Conservation (phyloP, 2,329 filamentous ascomycete genomes). For the Thelonectria blattea region DNA sequence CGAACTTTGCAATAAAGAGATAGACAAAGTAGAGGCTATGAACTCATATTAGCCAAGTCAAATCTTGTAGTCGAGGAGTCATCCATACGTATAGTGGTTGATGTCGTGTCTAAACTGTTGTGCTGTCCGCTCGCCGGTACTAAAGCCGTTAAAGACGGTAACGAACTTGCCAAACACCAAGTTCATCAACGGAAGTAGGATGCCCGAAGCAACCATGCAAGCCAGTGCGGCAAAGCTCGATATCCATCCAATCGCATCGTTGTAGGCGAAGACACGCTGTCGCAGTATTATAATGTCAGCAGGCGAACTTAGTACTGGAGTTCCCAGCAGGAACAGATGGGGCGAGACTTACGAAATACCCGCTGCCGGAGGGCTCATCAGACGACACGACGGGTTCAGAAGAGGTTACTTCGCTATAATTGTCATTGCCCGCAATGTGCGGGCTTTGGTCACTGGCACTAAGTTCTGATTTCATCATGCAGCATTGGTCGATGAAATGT, state of each 20-base stretch:
- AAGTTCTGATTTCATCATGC: constrained; percentile 1
- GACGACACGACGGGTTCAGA: background rate
- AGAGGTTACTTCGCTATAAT: background rate
- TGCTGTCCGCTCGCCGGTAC: background rate
- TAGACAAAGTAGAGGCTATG: constrained; percentile 5
- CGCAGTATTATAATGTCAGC: background rate
- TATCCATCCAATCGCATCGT: constrained; percentile 8
- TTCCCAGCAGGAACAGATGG: background rate
- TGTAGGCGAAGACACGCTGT: constrained; percentile 11
- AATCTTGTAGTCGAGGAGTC: background rate
- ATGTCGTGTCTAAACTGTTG: background rate
- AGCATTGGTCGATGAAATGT: background rate
- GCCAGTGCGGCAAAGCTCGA: background rate
- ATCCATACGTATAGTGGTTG: background rate
- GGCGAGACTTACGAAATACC: constrained; percentile 2
- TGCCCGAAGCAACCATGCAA: constrained; percentile 3
- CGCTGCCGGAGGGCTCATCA: background rate
- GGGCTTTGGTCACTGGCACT: background rate
- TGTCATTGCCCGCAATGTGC: background rate
- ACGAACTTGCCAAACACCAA: background rate
- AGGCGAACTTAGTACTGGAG: too few relatives aligned
- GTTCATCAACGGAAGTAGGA: background rate
- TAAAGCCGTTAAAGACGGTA: background rate
- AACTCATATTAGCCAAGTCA: background rate
- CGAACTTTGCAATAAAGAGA: background rate